Conservation (phyloP, 2,329 filamentous ascomycete genomes). For the Paracoccidioides lutzii region DNA sequence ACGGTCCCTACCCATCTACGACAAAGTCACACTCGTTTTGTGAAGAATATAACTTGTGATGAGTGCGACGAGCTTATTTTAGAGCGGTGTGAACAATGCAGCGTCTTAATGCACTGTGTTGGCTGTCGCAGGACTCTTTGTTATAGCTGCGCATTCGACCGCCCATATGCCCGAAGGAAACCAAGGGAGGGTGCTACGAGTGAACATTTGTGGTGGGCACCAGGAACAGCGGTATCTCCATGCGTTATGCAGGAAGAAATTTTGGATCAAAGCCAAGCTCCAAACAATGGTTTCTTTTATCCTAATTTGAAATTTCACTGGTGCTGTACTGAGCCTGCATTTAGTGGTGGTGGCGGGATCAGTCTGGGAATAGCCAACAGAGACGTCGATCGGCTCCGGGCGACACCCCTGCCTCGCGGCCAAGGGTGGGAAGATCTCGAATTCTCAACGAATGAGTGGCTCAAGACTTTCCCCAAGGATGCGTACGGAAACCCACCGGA, state of each 20-base stretch:
- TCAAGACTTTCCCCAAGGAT: slow-evolving; percentile 27
- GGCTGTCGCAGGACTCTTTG: slow-evolving; percentile 48
- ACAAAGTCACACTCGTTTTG: slow-evolving; percentile 40
- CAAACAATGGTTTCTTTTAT: slow-evolving; percentile 21
- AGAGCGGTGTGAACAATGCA: slow-evolving; percentile 48
- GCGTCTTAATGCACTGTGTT: slow-evolving; percentile 49
- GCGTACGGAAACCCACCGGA: slow-evolving; percentile 31
- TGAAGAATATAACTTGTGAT: slow-evolving; percentile 42
- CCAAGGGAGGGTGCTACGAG: slow-evolving; percentile 10
- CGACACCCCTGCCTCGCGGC: slow-evolving; percentile 42
- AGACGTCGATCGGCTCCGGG: slow-evolving; percentile 44
- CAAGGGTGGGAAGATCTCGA: slow-evolving; percentile 45
- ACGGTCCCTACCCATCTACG: slow-evolving; percentile 42
- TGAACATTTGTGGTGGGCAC: slow-evolving; percentile 47
- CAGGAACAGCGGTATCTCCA: slow-evolving; percentile 41
- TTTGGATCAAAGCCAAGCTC: slow-evolving; percentile 16
- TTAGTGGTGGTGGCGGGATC: slow-evolving; percentile 47
- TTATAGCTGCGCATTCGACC: slow-evolving; percentile 46
- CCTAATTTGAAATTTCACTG: slow-evolving; percentile 45
- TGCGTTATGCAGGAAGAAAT: slow-evolving; percentile 47
- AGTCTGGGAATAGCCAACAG: slow-evolving; percentile 42
- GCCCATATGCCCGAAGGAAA: slow-evolving; percentile 35
- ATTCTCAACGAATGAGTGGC: slow-evolving; percentile 32
- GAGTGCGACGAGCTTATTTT: slow-evolving; percentile 41
- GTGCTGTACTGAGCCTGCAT: slow-evolving; percentile 48